These are phyloP conservation scores for Paulownia fortunei DNA, from an alignment of 257 asterid genomes.

Conservation along the genomic window DNA sequence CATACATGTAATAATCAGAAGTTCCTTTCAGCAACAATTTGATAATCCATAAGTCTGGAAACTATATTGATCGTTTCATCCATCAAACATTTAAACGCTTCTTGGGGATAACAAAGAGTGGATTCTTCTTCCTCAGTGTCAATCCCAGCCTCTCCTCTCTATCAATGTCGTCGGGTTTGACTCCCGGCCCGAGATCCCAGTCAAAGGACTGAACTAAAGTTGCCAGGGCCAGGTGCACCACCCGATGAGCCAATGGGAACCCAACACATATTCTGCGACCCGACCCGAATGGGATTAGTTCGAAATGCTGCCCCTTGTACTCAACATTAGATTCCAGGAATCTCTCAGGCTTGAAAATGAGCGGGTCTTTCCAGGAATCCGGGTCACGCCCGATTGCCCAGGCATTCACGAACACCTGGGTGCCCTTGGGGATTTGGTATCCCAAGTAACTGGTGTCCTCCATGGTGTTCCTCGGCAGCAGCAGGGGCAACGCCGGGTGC, in stretches of 20 bases:
- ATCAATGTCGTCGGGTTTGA: constrained; percentile 47
- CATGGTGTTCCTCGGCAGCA: constrained; percentile 58
- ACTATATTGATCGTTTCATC: too few species aligned
- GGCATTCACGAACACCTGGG: constrained; percentile 57
- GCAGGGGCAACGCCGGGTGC: constrained; percentile 63
- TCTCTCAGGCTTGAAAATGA: constrained; percentile 56
- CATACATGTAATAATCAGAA: neutral
- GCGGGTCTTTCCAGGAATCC: constrained; percentile 57
- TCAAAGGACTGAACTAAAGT: constrained; percentile 52
- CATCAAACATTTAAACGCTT: constrained; percentile 38
- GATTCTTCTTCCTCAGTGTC: constrained; percentile 58
- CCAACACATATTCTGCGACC: constrained; percentile 70
- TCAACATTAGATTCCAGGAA: constrained; percentile 51
- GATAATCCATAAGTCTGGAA: neutral
- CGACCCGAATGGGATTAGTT: constrained; percentile 63
- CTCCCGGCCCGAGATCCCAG: constrained; percentile 56
- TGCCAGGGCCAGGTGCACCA: constrained; percentile 49
- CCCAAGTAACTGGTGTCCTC: constrained; percentile 56
- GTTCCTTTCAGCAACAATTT: neutral
- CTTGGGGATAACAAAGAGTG: constrained; percentile 40
- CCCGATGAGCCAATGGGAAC: constrained; percentile 60
- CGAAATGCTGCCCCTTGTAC: constrained; percentile 65
- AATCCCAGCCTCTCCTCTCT: constrained; percentile 65
- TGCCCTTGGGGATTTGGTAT: constrained; percentile 48
- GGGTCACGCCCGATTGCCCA: constrained; percentile 71